Evolutionary conservation across 352 stramenopile species (phyloP).

Genomic region (Phytophthora nicotianae): DNA sequence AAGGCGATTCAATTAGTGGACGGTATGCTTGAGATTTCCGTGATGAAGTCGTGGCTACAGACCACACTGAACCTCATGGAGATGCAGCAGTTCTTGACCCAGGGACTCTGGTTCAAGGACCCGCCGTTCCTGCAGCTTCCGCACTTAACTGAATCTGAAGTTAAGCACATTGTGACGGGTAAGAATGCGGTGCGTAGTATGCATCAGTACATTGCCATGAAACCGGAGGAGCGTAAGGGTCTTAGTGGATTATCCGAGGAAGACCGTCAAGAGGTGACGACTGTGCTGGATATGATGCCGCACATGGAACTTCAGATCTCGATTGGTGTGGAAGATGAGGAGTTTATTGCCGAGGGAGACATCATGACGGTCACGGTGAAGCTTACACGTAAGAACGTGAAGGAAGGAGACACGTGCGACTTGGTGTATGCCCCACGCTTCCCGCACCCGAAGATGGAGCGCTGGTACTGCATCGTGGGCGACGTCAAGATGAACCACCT

Average conservation of each 20-base stretch:
- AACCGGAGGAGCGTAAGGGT: slow-evolving; percentile 93
- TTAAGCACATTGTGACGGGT: slow-evolving; percentile 91
- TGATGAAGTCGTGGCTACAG: slow-evolving; percentile 95
- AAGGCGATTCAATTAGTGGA: slow-evolving; percentile 95
- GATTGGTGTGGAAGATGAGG: slow-evolving; percentile 90
- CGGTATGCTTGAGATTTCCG: slow-evolving; percentile 98
- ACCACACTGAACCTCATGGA: slow-evolving; percentile 97
- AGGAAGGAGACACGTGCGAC: slow-evolving; percentile 93
- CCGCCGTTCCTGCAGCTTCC: slow-evolving; percentile 91
- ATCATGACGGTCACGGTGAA: slow-evolving; percentile 98
- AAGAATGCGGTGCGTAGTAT: slow-evolving; percentile 93
- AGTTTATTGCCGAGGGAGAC: slow-evolving; percentile 98
- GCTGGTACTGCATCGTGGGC: slow-evolving; percentile 97
- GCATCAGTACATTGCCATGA: slow-evolving; percentile 93
- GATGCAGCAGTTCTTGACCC: slow-evolving; percentile 97
- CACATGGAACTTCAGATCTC: slow-evolving; percentile 93
- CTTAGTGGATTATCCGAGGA: slow-evolving; percentile 91
- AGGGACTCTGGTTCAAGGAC: slow-evolving; percentile 96
- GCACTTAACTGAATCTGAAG: slow-evolving; percentile 89
- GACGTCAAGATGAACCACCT: slow-evolving; percentile 95
- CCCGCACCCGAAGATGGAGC: slow-evolving; percentile 95
- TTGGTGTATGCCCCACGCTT: slow-evolving; percentile 97
- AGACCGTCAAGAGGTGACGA: slow-evolving; percentile 93
- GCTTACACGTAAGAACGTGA: slow-evolving; percentile 96
- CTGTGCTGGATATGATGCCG: slow-evolving; percentile 94